Base-by-base conservation (phyloP, 352 stramenopile species). In the Globisporangium camurandrum region DNA sequence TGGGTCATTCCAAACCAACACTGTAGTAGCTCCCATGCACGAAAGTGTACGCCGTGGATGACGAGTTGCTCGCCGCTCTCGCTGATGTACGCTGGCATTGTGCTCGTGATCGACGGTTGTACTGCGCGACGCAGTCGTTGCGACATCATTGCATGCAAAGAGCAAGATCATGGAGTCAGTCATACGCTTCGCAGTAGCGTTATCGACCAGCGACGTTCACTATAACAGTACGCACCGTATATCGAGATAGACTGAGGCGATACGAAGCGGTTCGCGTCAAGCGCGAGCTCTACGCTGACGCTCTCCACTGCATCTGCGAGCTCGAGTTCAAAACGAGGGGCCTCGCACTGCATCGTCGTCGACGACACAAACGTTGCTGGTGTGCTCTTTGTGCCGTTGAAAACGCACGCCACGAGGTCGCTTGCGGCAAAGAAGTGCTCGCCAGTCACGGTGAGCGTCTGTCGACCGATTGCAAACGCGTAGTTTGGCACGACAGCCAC, bases 331-430 rank as follows among this genome's bases (percentile, higher is more conserved):
- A 72, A 31, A 19, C 34, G 19, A 49, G 69, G 69, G 10, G 64
- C 67, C n/a, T 55, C n/a, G 28, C 69, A 76, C 24, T 62, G 8
- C 14, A 73, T 16, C 23, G 46, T 62, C 34, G 46, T 46, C 1
- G 61, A 50, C 5, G 67, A 70, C 17, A 62, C 49, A 28, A 64
- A 60, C 4, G 33, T 51, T 46, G 59, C 58, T 11, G 16, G 22
- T 6, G 61, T 75, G 16, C 61, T 49, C 31, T 66, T 57, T 16
- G 28, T 72, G 1, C 41, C 61, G 24, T 78, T 72, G 36, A 81
- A 81, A 17, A 81, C 33, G 44, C 70, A 81, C 27, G 51, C 63
- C n/a, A 42, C 43, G 44, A 57, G 38, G 7, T 39, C 27, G 19
- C 64, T 54, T 22, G 42, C 8, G 14, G 9, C 4, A 44, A 66